Evolutionary conservation across 1,284 basidiomycete genomes (phyloP).

Genomic region (Abortiporus biennis): DNA sequence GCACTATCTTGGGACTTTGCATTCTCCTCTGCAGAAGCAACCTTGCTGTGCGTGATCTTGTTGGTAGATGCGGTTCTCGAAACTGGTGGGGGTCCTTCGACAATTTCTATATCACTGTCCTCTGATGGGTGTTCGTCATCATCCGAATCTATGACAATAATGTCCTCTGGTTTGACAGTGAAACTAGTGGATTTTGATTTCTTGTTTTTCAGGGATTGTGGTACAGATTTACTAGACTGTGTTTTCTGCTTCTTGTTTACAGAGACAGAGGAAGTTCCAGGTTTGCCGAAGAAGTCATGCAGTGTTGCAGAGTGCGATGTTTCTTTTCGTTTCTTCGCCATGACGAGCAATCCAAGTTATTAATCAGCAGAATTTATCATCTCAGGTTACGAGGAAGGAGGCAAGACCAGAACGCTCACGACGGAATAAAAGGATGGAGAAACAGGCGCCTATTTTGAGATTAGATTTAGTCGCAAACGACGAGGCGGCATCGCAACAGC

Average conservation of each 20-base stretch:
- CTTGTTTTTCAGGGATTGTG: conserved; percentile 6
- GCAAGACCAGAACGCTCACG: too few relatives aligned
- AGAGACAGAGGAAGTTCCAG: conserved; percentile 5
- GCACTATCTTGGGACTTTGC: neutral
- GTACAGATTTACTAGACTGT: neutral
- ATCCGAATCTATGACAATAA: conserved; percentile 60
- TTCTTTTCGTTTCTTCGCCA: conserved; percentile 37
- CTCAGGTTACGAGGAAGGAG: too few relatives aligned
- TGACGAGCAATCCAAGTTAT: too few relatives aligned
- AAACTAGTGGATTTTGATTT: neutral
- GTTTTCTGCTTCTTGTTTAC: conserved; percentile 15
- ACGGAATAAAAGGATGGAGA: too few relatives aligned
- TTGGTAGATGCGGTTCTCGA: neutral
- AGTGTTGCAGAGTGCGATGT: conserved; percentile 35
- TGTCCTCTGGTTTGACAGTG: conserved; percentile 15
- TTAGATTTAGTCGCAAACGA: too few relatives aligned
- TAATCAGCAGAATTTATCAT: too few relatives aligned
- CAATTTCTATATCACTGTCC: conserved; percentile 24
- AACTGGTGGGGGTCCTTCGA: conserved; percentile 17
- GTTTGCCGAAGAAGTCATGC: conserved; percentile 43
- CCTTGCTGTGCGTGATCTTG: too few relatives aligned
- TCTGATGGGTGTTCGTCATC: conserved; percentile 24
- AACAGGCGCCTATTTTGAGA: too few relatives aligned
- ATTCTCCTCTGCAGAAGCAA: too few relatives aligned
- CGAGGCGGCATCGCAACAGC: too few relatives aligned